Evolutionary conservation across 768 basidiomycete genomes (phyloP).

Genomic region (Podaxis pistillaris): DNA sequence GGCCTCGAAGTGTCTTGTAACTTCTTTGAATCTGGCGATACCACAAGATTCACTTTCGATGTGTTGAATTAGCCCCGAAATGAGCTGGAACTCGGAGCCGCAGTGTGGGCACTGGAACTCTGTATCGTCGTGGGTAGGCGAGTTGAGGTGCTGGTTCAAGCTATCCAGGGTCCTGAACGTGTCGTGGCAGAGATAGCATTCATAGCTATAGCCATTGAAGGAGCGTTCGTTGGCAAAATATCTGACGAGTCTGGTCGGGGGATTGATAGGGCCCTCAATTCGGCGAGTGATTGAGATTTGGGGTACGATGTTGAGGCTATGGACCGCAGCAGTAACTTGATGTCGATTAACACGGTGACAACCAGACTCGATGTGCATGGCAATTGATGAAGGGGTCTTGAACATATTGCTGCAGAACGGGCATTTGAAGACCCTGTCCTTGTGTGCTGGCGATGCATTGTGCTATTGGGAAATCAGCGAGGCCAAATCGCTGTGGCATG

Average conservation of each 20-base stretch:
- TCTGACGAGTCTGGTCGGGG: constrained; percentile 17
- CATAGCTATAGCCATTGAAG: constrained; percentile 50
- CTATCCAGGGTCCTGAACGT: constrained; percentile 35
- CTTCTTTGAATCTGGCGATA: constrained; percentile 44
- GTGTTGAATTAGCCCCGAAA: constrained; percentile 63
- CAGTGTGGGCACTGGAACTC: constrained; percentile 61
- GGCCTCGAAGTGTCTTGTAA: constrained; percentile 25
- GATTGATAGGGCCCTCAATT: constrained; percentile 32
- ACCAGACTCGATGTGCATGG: constrained; percentile 65
- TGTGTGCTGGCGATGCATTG: constrained; percentile 41
- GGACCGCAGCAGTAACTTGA: constrained; percentile 41
- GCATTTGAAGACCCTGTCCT: constrained; percentile 31
- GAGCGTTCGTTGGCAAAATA: constrained; percentile 33
- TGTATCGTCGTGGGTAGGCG: constrained; percentile 54
- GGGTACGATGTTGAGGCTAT: constrained; percentile 51
- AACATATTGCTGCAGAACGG: constrained; percentile 39
- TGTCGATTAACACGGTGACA: constrained; percentile 45
- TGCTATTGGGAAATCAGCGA: constrained; percentile 24
- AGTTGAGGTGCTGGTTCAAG: constrained; percentile 64
- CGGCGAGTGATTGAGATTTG: constrained; percentile 51
- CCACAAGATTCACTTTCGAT: constrained; percentile 65
- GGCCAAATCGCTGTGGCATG: constrained; percentile 44
- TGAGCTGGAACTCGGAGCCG: constrained; percentile 38
- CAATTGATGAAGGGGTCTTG: constrained; percentile 46
- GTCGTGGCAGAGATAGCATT: constrained; percentile 63